A percentile compares a stretch with the other conserved stretches of the same genome.
These are phyloP conservation scores for Boletus rubropictus DNA, from an alignment of 768 basidiomycete genomes.

Conservation along the genomic window DNA sequence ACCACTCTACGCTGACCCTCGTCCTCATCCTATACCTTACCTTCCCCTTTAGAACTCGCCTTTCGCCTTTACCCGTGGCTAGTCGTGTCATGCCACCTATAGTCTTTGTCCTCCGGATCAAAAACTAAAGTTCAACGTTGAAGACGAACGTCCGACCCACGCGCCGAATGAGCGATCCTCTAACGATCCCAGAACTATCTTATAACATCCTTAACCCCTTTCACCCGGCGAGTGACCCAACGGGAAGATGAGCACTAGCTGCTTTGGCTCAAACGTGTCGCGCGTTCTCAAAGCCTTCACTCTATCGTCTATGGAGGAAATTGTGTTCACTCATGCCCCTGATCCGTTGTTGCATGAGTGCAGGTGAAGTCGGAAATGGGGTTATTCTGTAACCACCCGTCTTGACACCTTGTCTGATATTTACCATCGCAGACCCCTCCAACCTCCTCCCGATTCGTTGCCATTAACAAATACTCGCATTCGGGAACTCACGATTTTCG, in stretches of 20 bases:
- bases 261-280: slow-evolving; percentile 10
- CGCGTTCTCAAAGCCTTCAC: slow-evolving; percentile 5
- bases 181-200: slow-evolving; percentile 9
- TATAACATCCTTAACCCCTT: slow-evolving; percentile 3
- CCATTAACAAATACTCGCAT: slow-evolving; percentile 10
- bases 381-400: not conserved
- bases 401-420: not conserved
- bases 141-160: not conserved
- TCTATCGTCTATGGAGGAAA: slow-evolving; percentile 10
- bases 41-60: too few relatives aligned
- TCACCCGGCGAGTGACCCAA: not conserved
- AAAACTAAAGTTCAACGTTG: too few relatives aligned
- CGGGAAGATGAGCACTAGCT: not conserved
- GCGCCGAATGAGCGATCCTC: not conserved
- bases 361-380: not conserved
- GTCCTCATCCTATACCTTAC: too few relatives aligned
- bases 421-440: not conserved
- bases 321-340: slow-evolving; percentile 10
- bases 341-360: slow-evolving; percentile 5
- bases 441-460: not conserved
- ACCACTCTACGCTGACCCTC: too few relatives aligned
- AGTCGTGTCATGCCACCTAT: too few relatives aligned
- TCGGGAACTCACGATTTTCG: not conserved
- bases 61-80: too few relatives aligned
- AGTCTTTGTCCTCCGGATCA: too few relatives aligned